Percentiles rank a stretch among this genome's conserved stretches.
These are phyloP conservation scores for Nakataea oryzae DNA, from an alignment of 2,329 filamentous ascomycete genomes.

Conservation along the genomic window DNA sequence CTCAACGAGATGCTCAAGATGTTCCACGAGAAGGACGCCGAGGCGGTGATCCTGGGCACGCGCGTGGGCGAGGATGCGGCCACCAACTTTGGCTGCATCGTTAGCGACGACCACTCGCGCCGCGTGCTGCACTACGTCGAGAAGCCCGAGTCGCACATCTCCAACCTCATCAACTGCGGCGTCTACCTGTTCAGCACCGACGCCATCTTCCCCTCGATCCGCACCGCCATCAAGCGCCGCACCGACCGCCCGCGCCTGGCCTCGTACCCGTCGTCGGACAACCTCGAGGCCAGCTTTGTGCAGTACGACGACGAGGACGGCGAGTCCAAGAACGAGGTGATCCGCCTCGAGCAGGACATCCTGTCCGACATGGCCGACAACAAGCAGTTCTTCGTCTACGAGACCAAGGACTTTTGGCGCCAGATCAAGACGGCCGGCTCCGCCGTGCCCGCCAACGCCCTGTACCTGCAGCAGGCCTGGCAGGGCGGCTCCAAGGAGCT, in stretches of 20 bases:
- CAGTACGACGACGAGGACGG: conserved; percentile 54
- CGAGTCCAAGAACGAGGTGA: conserved; percentile 68
- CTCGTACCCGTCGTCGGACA: conserved; percentile 93
- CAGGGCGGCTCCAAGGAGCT: conserved; percentile 76
- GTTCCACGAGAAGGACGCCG: conserved; percentile 89
- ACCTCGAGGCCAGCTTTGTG: conserved; percentile 61
- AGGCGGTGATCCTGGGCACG: conserved; percentile 92
- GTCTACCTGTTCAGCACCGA: conserved; percentile 96
- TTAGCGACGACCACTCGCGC: conserved; percentile 85
- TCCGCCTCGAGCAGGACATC: conserved; percentile 95
- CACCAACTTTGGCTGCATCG: conserved; percentile 95
- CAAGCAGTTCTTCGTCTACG: conserved; percentile 96
- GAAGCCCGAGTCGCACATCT: conserved; percentile 96
- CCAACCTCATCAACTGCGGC: conserved; percentile 97
- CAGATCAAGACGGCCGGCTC: conserved; percentile 99
- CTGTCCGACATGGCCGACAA: conserved; percentile 90
- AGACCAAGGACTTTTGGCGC: conserved; percentile 99
- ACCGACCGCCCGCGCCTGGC: conserved; percentile 82
- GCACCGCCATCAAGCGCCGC: conserved; percentile 88
- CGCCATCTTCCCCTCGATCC: conserved; percentile 92
- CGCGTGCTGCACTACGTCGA: conserved; percentile 98
- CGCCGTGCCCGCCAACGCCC: conserved; percentile 88
- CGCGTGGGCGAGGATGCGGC: conserved; percentile 84
- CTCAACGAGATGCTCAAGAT: conserved; percentile 90
- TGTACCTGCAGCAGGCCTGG: conserved; percentile 91